Evolutionary conservation across 352 stramenopile genomes (phyloP), one percentile per base, ranked within the genome.

Genomic region (Hyaloperonospora arabidopsidis): DNA sequence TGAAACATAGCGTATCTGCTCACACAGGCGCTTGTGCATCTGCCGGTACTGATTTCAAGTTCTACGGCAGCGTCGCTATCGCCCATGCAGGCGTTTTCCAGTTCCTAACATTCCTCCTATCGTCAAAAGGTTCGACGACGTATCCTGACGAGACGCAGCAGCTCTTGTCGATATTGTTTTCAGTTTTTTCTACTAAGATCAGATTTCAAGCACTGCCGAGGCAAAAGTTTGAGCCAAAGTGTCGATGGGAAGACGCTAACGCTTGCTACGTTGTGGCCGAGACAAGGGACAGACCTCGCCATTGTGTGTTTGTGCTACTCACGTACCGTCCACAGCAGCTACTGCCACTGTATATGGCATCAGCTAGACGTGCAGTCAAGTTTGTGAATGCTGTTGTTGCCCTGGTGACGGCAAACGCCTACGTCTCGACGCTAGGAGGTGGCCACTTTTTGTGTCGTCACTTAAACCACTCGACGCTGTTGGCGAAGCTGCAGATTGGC

Each of bases 361-460:
- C 77, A 15, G 72, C 67, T 17, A 79, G 81, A 44, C 76, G 79
- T 14, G 79, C 79, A 1, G 77, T 89, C 34, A 68, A 58, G 14
- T 75, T 92, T 32, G 79, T 87, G 7, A 68, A 89, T 40, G 77
- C 67, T 6, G 71, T 89, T 8, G 74, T 89, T 22, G 77, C 81
- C 18, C 62, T 92, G 2, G 79, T 92, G 43, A 92, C 81, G 0
- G 79, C 79, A 1, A 92, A 92, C 59, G 81, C 81, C 43, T 92
- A 89, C 65, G 79, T 92, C 45, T 92, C 82, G 52, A 92, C 82
- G 49, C 67, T 92, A 1, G 82, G 82, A 25, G 82, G 82, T 11
- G 82, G 82, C 18, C 81, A 89, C 57, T 92, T 92, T 45, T 46
- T 92, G 43, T 92, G 82, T 45, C 68, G 72, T 23, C 82, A 92